Evolutionary conservation across 2,329 filamentous ascomycete genomes (phyloP), one percentile per base, ranked within the genome.

Genomic region (Epichloe hybrida): DNA sequence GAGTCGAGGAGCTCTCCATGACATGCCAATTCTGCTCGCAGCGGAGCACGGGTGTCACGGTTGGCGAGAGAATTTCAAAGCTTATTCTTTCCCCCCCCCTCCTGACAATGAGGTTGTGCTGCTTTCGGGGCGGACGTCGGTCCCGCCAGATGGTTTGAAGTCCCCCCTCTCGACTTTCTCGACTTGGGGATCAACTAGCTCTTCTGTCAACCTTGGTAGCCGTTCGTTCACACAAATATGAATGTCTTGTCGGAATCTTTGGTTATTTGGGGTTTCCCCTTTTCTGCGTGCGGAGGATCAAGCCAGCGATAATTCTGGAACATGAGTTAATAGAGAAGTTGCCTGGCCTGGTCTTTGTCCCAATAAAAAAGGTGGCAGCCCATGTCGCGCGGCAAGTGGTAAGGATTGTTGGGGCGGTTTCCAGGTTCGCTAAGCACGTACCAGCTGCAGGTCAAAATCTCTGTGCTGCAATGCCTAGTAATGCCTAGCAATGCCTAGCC

Each of bases 1-100:
- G 82, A 56, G 74, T 75, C 56, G 80, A 81, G 53, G 79, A 73
- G 68, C 66, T 71, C 63, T 80, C 77, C 77, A 81, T 81, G 69
- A 68, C 74, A 70, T 69, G 64, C 67, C 68, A 69, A 60, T 46
- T 37, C 61, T 57, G 58, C 58, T 52, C 55, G 36, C 48, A 53
- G 46, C 3, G 17, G 38, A 50, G 52, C 47, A 20, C 48, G 11
- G 41, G 11, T 27, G 12, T 41, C 37, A 42, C 27, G 38, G 35
- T 35, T 48, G 44, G n/a, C 42, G 13, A 21, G n/a, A 9, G 12
- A 17, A 31, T 40, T 42, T 49, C 41, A 11, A 31, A 4, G 5
- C n/a, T 35, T 35, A 5, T 35, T 46, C 13, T 21, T 31, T 41
- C 2, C 7, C 21, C n/a, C 38, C 39, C 17, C 21, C n/a, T 42